These are phyloP conservation scores for Ophiostoma novo-ulmi DNA, from an alignment of 2,329 filamentous ascomycete genomes.

Conservation along the genomic window DNA sequence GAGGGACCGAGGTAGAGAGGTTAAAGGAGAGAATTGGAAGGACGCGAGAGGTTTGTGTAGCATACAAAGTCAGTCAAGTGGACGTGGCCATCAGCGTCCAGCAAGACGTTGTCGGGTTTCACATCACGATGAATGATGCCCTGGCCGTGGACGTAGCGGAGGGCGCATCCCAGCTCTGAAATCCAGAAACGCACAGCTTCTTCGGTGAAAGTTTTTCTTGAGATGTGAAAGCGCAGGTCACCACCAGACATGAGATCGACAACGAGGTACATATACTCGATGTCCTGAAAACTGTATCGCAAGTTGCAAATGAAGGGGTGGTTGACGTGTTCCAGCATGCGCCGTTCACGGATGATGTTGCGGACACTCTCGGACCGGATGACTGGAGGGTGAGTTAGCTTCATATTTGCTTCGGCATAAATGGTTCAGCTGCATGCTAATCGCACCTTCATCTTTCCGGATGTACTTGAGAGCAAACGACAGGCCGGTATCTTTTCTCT, in stretches of 20 bases:
- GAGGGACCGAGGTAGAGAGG: background rate
- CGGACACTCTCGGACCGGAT: slow-evolving; percentile 95
- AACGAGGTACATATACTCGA: slow-evolving; percentile 98
- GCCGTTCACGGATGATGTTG: slow-evolving; percentile 94
- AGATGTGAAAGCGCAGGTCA: slow-evolving; percentile 95
- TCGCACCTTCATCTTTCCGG: slow-evolving; percentile 89
- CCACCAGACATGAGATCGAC: slow-evolving; percentile 98
- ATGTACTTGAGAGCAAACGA: slow-evolving; percentile 98
- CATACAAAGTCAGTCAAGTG: slow-evolving; percentile 96
- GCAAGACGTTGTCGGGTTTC: slow-evolving; percentile 85
- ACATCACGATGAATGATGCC: slow-evolving; percentile 87
- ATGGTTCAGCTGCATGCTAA: background rate
- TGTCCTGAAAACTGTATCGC: slow-evolving; percentile 98
- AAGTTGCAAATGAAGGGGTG: slow-evolving; percentile 98
- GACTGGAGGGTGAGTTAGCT: slow-evolving; percentile 49
- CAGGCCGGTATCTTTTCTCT: slow-evolving; percentile 88
- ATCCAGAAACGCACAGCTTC: slow-evolving; percentile 98
- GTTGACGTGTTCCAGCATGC: slow-evolving; percentile 97
- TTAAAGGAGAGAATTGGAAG: background rate
- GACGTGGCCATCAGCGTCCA: slow-evolving; percentile 87
- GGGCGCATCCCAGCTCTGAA: slow-evolving; percentile 82
- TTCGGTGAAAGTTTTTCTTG: slow-evolving; percentile 94
- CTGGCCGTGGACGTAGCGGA: slow-evolving; percentile 79
- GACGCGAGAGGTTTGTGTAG: background rate
- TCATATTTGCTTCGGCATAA: background rate